Evolutionary conservation across 257 asterid species (phyloP).

Genomic region (Gentiana dahurica): DNA sequence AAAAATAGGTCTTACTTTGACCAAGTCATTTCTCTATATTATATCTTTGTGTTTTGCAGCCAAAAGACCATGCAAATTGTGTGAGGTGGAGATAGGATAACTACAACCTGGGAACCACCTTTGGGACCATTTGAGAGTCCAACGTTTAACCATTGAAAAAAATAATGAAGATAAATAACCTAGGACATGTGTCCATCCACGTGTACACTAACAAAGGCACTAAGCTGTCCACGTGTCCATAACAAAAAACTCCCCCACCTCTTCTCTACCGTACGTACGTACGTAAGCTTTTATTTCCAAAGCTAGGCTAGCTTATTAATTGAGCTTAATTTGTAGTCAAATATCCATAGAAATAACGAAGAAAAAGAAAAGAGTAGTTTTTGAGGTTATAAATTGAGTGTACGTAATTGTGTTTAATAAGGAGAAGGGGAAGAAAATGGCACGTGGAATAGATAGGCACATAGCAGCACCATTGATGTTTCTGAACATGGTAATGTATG

Average conservation of each 20-base stretch:
- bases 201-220: constrained; percentile 11
- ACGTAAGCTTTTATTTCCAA: neutral
- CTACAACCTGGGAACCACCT: too few relatives aligned
- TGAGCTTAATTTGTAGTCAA: too few relatives aligned
- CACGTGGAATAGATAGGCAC: constrained; percentile 57
- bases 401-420: neutral
- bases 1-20: too few relatives aligned
- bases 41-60: too few relatives aligned
- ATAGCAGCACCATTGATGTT: constrained; percentile 77
- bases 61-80: neutral
- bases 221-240: constrained; percentile 17
- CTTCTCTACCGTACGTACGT: neutral
- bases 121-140: neutral
- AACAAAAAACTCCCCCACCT: neutral
- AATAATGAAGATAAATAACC: neutral
- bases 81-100: neutral
- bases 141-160: neutral
- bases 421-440: constrained; percentile 26
- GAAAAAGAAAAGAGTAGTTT: neutral
- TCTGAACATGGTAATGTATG: constrained; percentile 63
- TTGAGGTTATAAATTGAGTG: neutral
- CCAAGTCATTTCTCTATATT: too few relatives aligned
- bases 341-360: too few relatives aligned
- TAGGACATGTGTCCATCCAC: constrained; percentile 25
- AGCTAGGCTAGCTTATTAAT: neutral